Evolutionary conservation across 331 rosid genomes (phyloP), one percentile per base, ranked within the genome.

Genomic region (Telfairia occidentalis): DNA sequence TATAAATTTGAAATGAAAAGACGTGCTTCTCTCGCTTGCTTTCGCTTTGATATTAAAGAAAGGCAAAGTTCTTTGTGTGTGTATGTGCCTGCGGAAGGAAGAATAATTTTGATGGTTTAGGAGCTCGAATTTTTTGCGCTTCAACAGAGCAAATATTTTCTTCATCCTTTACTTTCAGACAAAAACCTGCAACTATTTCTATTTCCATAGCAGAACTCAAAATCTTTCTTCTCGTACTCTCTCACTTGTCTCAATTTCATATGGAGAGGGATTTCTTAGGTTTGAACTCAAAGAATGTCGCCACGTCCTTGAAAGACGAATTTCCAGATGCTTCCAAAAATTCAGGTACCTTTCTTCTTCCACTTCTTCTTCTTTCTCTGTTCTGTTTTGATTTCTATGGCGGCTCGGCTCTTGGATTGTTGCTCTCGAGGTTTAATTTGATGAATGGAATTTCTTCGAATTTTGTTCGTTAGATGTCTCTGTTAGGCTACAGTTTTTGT

Each of bases 261-360:
- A n/a, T 93, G 98, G 97, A 93, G 87, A 83, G 89, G 7, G 90
- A 86, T 82, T 89, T 88, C 54, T 64, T 92, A 82, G 86, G 93
- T 59, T 84, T 89, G 80, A 82, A 78, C 64, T 80, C 83, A 30
- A 83, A 80, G 77, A 81, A 48, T 82, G 82, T 52, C 40, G 73
- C 82, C 57, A 61, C 76, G 70, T 15, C 46, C 18, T 53, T 70
- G 10, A 89, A 81, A 35, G 92, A 85, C n/a, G 87, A 82, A 35
- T 76, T 79, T 67, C 9, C n/a, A 9, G 75, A 78, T 71, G 81
- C 70, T 70, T 54, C 84, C 58, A 87, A 77, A 40, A 88, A 64
- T 76, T 75, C 81, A 84, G 97, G 97, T 88, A 79, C 12, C 61
- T 15, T 5, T 54, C 34, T 66, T 28, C 35, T 32, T 26, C 2